Conservation (phyloP, 1,139 yeast species). For the Eremothecium sinecaudum region DNA sequence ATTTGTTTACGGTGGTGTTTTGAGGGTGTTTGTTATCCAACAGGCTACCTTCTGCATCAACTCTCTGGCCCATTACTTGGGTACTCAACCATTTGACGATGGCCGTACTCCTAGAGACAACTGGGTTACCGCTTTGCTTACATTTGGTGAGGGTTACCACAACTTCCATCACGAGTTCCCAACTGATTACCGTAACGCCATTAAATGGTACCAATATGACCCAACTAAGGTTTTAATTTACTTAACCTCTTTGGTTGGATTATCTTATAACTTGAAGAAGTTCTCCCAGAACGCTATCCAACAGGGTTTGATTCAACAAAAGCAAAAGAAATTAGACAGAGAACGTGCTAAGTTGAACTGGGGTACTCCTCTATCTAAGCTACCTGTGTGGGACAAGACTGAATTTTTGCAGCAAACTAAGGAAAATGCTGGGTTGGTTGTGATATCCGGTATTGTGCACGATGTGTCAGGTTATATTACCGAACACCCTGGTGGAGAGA, state of each 20-base stretch:
- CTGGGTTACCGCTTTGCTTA: constrained; percentile 83
- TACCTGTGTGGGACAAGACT: constrained; percentile 87
- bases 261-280: constrained; percentile 83
- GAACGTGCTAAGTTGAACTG: constrained; percentile 73
- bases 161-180: constrained; percentile 99
- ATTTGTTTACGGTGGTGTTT: constrained; percentile 78
- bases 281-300: constrained; percentile 94
- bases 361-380: constrained; percentile 78
- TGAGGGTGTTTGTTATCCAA: constrained; percentile 77
- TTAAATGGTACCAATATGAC: constrained; percentile 97
- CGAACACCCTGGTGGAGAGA: constrained; percentile 97
- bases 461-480: constrained; percentile 76
- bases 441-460: constrained; percentile 91
- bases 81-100: constrained; percentile 96
- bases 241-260: constrained; percentile 62
- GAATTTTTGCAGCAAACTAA: constrained; percentile 66
- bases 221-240: constrained; percentile 85
- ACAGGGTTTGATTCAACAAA: constrained; percentile 92
- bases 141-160: constrained; percentile 98
- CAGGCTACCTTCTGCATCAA: constrained; percentile 98
- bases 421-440: constrained; percentile 50
- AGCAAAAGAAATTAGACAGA: constrained; percentile 86
- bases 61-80: constrained; percentile 97
- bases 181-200: constrained; percentile 93
- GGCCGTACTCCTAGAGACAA: constrained; percentile 97